A percentile compares a stretch with the other conserved stretches of the same genome.
Conservation (phyloP, 2,329 filamentous ascomycete genomes). For the Claviceps lovelessii region DNA sequence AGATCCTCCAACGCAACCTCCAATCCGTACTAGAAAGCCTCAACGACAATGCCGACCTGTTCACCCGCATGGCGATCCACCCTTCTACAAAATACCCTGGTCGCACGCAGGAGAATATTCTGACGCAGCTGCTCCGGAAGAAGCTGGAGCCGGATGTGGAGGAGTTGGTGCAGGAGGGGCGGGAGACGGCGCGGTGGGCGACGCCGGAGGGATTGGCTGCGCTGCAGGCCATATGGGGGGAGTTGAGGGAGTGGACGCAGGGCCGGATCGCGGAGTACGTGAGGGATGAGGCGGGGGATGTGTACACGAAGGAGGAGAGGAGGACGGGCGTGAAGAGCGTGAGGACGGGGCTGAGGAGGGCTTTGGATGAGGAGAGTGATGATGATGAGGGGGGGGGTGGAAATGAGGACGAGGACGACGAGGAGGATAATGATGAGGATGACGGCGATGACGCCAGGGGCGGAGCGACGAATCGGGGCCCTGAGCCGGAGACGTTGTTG, state of each 20-base stretch:
- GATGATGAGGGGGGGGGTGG: conserved; percentile 35
- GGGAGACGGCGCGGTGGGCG: conserved; percentile 27
- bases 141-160: conserved; percentile 70
- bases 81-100: conserved; percentile 64
- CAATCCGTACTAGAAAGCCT: conserved; percentile 51
- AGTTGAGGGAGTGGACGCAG: conserved; percentile 27
- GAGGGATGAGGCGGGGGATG: conserved; percentile 35
- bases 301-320: conserved; percentile 59
- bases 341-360: conserved; percentile 52
- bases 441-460: conserved; percentile 1
- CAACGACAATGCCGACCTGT: conserved; percentile 49
- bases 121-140: conserved; percentile 62
- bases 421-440: neutral
- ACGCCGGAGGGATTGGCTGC: conserved; percentile 29
- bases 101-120: conserved; percentile 49
- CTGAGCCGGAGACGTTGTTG: conserved; percentile 32
- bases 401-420: conserved; percentile 13
- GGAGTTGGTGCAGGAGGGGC: conserved; percentile 53
- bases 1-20: conserved; percentile 59
- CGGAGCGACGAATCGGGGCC: conserved; percentile 17
- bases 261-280: conserved; percentile 28
- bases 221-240: conserved; percentile 44
- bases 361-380: conserved; percentile 34
- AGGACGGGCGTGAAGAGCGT: conserved; percentile 53
- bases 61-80: conserved; percentile 57